Conservation (phyloP, 2,329 filamentous ascomycete species). For the Cladorrhinum sp. region DNA sequence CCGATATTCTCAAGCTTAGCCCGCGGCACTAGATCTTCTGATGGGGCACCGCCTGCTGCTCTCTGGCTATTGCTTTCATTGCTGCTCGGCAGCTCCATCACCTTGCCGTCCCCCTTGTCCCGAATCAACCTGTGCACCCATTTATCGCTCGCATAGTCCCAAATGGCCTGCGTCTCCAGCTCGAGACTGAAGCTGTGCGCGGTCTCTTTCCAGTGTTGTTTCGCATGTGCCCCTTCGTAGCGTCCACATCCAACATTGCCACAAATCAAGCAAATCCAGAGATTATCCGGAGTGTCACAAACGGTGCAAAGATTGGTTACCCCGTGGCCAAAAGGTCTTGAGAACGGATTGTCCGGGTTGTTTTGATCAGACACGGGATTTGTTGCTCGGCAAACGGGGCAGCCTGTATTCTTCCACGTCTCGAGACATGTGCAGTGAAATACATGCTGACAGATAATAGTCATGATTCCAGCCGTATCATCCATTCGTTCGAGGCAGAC, state of each 20-base stretch:
- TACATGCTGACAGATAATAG: constrained; percentile 94
- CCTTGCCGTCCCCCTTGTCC: constrained; percentile 86
- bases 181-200: constrained; percentile 91
- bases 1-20: constrained; percentile 73
- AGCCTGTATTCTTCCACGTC: constrained; percentile 92
- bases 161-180: constrained; percentile 88
- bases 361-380: constrained; percentile 40
- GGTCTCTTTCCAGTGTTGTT: constrained; percentile 87
- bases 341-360: constrained; percentile 48
- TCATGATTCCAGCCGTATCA: constrained; percentile 90
- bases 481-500: constrained; percentile 98
- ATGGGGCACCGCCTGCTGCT: constrained; percentile 10
- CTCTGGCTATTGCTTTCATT: constrained; percentile 31
- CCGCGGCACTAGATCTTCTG: constrained; percentile 64
- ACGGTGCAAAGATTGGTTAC: constrained; percentile 72
- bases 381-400: constrained; percentile 91
- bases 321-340: constrained; percentile 55
- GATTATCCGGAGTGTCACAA: constrained; percentile 75
- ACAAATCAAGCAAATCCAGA: constrained; percentile 95
- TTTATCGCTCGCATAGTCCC: constrained; percentile 94
- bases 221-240: constrained; percentile 91
- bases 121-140: constrained; percentile 96
- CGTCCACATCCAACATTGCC: constrained; percentile 89
- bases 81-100: constrained; percentile 76
- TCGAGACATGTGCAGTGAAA: constrained; percentile 96